These are phyloP conservation scores for Takashimella tepidaria DNA, from an alignment of 1,284 basidiomycete genomes.

Conservation along the genomic window DNA sequence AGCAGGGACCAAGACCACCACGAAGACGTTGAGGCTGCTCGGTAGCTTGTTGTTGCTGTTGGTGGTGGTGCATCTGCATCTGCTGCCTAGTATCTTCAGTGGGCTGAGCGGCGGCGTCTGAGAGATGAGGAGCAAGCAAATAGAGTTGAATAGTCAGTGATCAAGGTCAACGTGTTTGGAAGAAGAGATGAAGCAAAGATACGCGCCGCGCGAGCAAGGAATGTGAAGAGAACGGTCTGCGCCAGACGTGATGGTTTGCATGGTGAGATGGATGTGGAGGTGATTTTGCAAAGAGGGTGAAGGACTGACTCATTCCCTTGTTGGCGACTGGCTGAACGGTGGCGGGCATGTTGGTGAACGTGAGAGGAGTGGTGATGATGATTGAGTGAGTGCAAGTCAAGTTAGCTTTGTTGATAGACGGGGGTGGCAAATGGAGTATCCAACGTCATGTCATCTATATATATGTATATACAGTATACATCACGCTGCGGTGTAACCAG, in stretches of 20 bases:
- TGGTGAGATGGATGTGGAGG: neutral
- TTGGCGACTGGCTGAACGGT: constrained; percentile 1
- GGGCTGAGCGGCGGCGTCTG: neutral
- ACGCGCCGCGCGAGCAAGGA: neutral
- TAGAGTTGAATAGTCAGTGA: neutral
- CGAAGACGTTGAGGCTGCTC: constrained; percentile 5
- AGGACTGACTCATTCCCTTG: neutral
- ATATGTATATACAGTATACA: no score
- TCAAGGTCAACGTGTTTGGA: neutral
- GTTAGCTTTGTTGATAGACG: no score
- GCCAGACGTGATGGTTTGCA: neutral
- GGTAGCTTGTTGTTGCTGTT: neutral
- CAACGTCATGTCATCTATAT: neutral
- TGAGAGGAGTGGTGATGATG: neutral
- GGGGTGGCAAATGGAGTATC: neutral
- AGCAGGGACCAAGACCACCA: constrained; percentile 12
- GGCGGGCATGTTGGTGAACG: neutral
- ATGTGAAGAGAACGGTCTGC: neutral
- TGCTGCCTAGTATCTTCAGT: neutral
- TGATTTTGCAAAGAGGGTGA: neutral
- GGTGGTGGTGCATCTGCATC: neutral
- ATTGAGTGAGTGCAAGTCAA: neutral
- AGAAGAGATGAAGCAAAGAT: neutral
- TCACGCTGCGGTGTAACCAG: no score
- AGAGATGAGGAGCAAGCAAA: neutral